Evolutionary conservation across 1,139 yeast species (phyloP), one percentile per base, ranked within the genome.

Genomic region (Candida tunisiensis): DNA sequence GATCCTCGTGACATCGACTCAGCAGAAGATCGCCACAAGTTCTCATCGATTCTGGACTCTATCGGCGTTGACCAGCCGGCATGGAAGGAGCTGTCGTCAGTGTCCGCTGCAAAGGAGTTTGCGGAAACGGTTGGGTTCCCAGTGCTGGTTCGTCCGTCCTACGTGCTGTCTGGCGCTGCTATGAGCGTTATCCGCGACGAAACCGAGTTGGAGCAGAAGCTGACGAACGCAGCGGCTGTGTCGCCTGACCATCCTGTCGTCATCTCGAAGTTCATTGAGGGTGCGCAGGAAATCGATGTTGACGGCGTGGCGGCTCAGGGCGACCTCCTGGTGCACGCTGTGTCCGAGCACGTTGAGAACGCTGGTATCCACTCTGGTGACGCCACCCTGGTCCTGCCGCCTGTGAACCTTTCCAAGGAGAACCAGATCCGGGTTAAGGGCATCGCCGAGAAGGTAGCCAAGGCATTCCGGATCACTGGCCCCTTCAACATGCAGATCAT

Each of bases 301-400:
- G 98, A 88, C 57, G 98, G 95, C 28, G 98, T 88, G 44, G 96
- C 98, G 28, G 71, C 69, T 51, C 82, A 88, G 47, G 98, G 98
- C 57, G 71, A 83, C 54, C 65, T 88, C 62, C 69, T 88, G 40
- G 82, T 88, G 88, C 98, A 88, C 52, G 96, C 83, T 52, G 94
- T 88, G 34, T 83, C 95, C 32, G 98, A 91, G 58, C 98, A 88
- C 53, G 96, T 88, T 46, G 98, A 88, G 58, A 88, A 88, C 50
- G 98, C 98, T 16, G 98, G 98, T 69, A 95, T 88, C 31, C 98
- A 88, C 59, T 88, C 98, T 34, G 98, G 98, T 65, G 98, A 88
- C 57, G 98, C 98, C 35, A 88, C 98, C 27, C 64, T 88, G 49
- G 77, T 88, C 54, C 93, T 88, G 35, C 98, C 98, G 34, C 95